These are phyloP conservation scores for Jatropha podagrica DNA, from an alignment of 441 rosid genomes.

Conservation along the genomic window DNA sequence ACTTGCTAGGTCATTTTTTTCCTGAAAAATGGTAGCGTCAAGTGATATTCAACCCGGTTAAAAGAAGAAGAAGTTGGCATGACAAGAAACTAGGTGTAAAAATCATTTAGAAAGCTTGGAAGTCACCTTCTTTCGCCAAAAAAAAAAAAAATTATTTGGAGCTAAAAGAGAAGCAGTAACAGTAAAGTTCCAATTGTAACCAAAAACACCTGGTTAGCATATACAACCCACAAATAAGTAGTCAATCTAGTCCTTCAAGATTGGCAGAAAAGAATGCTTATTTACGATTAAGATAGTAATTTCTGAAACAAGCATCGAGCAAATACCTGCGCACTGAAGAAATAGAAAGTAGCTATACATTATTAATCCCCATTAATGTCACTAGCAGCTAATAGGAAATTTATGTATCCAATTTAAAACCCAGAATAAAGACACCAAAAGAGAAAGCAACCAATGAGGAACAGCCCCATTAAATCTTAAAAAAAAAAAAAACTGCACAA, in stretches of 20 bases:
- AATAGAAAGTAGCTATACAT: neutral
- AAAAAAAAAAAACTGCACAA: neutral
- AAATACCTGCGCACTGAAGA: neutral
- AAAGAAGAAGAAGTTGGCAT: neutral
- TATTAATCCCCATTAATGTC: neutral
- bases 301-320: neutral
- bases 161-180: too few relatives aligned
- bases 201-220: neutral
- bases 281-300: neutral
- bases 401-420: neutral
- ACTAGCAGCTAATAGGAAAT: neutral
- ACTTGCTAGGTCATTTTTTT: neutral
- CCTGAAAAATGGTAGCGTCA: neutral
- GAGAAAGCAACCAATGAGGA: neutral
- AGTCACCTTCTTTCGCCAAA: too few relatives aligned
- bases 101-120: too few relatives aligned
- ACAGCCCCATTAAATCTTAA: neutral
- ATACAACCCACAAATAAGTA: neutral
- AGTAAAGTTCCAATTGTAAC: too few relatives aligned
- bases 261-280: neutral
- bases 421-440: neutral
- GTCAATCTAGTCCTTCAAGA: neutral
- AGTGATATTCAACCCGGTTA: neutral
- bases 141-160: too few relatives aligned
- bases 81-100: too few relatives aligned